Conservation (phyloP, 1,284 basidiomycete genomes). For the Gomphus sp. region DNA sequence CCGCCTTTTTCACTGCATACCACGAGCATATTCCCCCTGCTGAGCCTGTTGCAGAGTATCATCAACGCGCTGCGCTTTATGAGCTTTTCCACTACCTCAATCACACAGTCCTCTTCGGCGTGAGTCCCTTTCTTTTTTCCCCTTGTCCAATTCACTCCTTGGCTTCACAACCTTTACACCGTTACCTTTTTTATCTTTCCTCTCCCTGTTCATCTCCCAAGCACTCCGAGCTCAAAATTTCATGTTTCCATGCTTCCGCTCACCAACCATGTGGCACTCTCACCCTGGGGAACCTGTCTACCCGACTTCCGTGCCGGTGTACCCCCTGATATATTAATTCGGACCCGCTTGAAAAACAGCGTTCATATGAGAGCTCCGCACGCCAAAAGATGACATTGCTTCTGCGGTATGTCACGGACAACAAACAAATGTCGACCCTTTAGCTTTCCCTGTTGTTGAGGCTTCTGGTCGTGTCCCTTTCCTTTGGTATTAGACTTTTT, state of each 20-base stretch:
- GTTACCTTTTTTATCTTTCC: neutral
- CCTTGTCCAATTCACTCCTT: neutral
- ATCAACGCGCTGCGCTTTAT: too few species aligned
- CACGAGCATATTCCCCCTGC: conserved; percentile 35
- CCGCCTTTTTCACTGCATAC: too few species aligned
- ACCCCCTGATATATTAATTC: too few species aligned
- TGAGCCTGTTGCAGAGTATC: too few species aligned
- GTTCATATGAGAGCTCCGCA: conserved; percentile 8
- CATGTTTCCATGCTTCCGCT: neutral
- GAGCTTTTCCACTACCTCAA: conserved; percentile 28
- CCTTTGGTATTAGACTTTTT: too few species aligned
- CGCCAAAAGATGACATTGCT: conserved; percentile 2
- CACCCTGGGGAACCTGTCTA: too few species aligned
- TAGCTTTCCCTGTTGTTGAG: neutral
- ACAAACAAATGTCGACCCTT: conserved; percentile 6
- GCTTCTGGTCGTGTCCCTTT: too few species aligned
- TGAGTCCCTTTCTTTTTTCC: conserved; percentile 25
- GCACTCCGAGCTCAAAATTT: neutral
- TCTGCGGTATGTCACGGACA: conserved; percentile 6
- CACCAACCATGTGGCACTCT: too few species aligned
- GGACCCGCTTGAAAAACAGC: neutral
- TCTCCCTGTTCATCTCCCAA: neutral
- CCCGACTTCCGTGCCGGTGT: too few species aligned
- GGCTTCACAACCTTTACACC: neutral
- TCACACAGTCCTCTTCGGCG: conserved; percentile 62